Conservation (phyloP, 345 rosid genomes). For the Heritiera fomes region DNA sequence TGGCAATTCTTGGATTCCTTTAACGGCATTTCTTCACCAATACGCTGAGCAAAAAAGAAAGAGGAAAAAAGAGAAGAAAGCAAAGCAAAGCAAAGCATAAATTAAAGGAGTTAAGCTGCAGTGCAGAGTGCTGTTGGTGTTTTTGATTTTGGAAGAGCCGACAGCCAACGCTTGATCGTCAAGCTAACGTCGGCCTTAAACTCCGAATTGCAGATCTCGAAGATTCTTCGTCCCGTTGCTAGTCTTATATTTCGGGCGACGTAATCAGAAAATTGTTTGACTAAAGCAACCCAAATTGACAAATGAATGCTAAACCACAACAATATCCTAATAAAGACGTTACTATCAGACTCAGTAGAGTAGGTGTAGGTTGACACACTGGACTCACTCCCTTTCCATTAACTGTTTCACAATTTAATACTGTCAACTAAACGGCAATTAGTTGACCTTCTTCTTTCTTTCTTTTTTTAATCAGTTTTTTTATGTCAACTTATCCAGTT, state of each 20-base stretch:
- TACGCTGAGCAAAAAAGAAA: slow-evolving; percentile 19
- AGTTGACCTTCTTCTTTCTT: too few relatives aligned
- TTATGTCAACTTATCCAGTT: too few relatives aligned
- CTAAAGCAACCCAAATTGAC: background rate
- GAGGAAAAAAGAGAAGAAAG: background rate
- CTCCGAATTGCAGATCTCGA: slow-evolving; percentile 10
- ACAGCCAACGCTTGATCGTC: slow-evolving; percentile 8
- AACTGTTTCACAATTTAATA: too few relatives aligned
- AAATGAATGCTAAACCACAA: background rate
- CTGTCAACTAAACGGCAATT: too few relatives aligned
- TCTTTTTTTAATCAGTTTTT: too few relatives aligned
- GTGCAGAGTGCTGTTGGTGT: background rate
- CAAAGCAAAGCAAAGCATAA: background rate
- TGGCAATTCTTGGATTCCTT: background rate
- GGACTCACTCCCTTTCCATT: background rate
- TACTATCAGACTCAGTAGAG: background rate
- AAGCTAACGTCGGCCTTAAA: slow-evolving; percentile 10
- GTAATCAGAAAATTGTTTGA: background rate
- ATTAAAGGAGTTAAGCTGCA: background rate
- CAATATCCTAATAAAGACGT: background rate
- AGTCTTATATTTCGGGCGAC: background rate
- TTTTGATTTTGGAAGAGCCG: background rate
- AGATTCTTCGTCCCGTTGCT: slow-evolving; percentile 8
- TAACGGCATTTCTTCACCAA: slow-evolving; percentile 35
- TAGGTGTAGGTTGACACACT: background rate